Evolutionary conservation across 176 grass and related monocot genomes (phyloP).

Genomic region (Pontederia crassipes): DNA sequence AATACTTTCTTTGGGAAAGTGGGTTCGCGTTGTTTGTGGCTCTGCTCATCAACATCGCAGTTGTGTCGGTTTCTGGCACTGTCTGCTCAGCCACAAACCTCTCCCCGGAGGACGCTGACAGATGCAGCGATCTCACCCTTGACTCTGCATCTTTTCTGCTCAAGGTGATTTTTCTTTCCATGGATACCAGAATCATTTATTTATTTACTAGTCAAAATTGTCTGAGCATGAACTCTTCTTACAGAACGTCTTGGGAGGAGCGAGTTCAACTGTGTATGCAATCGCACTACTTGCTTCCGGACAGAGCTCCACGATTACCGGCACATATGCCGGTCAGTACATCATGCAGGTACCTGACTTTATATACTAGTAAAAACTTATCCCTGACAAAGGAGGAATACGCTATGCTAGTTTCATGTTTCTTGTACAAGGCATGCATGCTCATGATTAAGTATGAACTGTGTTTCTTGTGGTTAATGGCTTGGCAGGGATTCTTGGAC

Average conservation of each 20-base stretch:
- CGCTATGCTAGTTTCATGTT: too few species aligned
- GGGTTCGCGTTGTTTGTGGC: slow-evolving; percentile 70
- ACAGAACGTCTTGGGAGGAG: slow-evolving; percentile 84
- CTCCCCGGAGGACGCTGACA: slow-evolving; percentile 27
- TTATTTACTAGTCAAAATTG: too few species aligned
- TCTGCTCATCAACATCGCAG: slow-evolving; percentile 76
- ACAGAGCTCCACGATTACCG: slow-evolving; percentile 89
- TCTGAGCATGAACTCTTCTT: background rate
- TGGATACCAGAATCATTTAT: background rate
- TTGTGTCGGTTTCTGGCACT: slow-evolving; percentile 59
- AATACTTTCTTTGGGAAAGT: slow-evolving; percentile 80
- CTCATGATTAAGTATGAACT: too few species aligned
- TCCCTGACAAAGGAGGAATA: too few species aligned
- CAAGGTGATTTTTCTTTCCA: slow-evolving; percentile 22
- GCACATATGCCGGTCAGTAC: slow-evolving; percentile 83
- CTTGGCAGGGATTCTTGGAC: slow-evolving; percentile 72
- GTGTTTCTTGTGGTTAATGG: background rate
- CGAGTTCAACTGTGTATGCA: slow-evolving; percentile 64
- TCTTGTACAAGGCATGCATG: too few species aligned
- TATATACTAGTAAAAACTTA: too few species aligned
- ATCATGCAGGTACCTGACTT: slow-evolving; percentile 70
- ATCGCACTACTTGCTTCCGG: slow-evolving; percentile 83
- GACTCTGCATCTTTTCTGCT: slow-evolving; percentile 80
- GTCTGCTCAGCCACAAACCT: slow-evolving; percentile 39
- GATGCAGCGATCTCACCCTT: slow-evolving; percentile 46